A percentile compares a stretch with the other conserved stretches of the same genome.
Conservation (phyloP, 2,329 filamentous ascomycete genomes). For the Cordyceps militaris region DNA sequence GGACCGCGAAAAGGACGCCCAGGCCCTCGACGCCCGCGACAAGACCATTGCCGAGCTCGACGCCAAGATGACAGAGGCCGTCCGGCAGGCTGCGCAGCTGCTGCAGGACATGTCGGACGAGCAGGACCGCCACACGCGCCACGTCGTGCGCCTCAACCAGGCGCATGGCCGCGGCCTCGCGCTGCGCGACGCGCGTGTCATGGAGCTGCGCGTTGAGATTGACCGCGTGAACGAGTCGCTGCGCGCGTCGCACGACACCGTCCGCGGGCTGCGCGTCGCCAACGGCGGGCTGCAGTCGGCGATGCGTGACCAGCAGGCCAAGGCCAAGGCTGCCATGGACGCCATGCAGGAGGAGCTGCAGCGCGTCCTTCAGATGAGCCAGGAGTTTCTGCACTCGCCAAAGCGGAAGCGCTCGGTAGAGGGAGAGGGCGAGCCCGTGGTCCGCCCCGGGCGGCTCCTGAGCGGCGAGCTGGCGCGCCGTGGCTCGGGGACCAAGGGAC, state of each 20-base stretch:
- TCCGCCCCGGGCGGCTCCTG: constrained; percentile 18
- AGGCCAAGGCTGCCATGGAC: constrained; percentile 39
- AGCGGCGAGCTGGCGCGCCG: constrained; percentile 24
- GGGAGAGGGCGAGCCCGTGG: background rate
- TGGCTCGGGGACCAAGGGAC: constrained; percentile 29
- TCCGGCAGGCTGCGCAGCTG: constrained; percentile 33
- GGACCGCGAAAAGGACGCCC: constrained; percentile 27
- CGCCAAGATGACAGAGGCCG: constrained; percentile 33
- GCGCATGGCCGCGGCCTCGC: constrained; percentile 42
- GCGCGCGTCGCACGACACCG: constrained; percentile 39
- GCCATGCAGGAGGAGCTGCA: constrained; percentile 46
- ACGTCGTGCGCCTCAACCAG: constrained; percentile 30
- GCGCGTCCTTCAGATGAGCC: constrained; percentile 39
- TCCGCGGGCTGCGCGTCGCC: constrained; percentile 39
- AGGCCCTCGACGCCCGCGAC: constrained; percentile 30
- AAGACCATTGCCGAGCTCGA: constrained; percentile 37
- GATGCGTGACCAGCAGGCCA: constrained; percentile 31
- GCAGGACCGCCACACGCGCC: constrained; percentile 27
- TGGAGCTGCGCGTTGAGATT: constrained; percentile 42
- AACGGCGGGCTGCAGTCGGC: constrained; percentile 32
- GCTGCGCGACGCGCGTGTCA: constrained; percentile 42
- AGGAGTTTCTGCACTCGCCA: constrained; percentile 34
- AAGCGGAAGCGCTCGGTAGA: constrained; percentile 15
- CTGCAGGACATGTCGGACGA: constrained; percentile 31
- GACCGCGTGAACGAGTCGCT: constrained; percentile 40